A percentile compares a stretch with the other conserved stretches of the same genome.
Evolutionary conservation across 495 filamentous ascomycete species (phyloP).

Genomic region (Xanthoparmelia taractica): DNA sequence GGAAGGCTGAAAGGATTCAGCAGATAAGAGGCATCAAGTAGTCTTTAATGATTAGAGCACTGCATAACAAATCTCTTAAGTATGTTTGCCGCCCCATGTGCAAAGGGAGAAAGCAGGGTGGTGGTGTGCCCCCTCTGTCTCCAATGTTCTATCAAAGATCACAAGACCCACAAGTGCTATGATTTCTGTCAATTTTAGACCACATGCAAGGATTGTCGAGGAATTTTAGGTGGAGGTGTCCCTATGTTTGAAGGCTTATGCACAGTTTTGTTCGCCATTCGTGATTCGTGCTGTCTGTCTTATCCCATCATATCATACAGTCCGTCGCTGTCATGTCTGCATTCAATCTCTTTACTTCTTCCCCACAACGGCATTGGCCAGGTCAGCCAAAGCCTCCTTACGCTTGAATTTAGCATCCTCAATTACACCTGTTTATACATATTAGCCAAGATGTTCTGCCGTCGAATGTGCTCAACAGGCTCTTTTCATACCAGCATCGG

Average conservation of each 20-base stretch:
- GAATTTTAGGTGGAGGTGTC: neutral
- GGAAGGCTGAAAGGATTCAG: neutral
- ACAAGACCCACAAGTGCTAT: neutral
- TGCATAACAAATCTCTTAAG: neutral
- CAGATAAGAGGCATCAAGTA: neutral
- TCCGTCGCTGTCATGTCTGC: neutral
- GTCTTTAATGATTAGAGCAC: neutral
- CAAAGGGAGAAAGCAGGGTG: neutral
- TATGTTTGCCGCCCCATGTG: neutral
- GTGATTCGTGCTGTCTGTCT: neutral
- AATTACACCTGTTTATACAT: slow-evolving; percentile 48
- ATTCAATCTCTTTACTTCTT: slow-evolving; percentile 28
- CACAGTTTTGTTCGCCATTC: neutral
- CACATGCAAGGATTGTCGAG: neutral
- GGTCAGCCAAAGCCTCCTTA: slow-evolving; percentile 55
- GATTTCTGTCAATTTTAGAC: neutral
- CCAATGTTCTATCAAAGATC: neutral
- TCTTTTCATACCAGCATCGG: slow-evolving; percentile 50
- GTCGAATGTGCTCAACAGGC: neutral
- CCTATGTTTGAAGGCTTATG: neutral
- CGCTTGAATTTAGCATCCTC: slow-evolving; percentile 68
- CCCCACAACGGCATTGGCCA: slow-evolving; percentile 48
- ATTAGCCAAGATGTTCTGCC: neutral
- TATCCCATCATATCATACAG: slow-evolving; percentile 2
- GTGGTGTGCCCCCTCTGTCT: neutral